Base-by-base conservation (phyloP, 208 protist species). In the Trypanosoma congolense region DNA sequence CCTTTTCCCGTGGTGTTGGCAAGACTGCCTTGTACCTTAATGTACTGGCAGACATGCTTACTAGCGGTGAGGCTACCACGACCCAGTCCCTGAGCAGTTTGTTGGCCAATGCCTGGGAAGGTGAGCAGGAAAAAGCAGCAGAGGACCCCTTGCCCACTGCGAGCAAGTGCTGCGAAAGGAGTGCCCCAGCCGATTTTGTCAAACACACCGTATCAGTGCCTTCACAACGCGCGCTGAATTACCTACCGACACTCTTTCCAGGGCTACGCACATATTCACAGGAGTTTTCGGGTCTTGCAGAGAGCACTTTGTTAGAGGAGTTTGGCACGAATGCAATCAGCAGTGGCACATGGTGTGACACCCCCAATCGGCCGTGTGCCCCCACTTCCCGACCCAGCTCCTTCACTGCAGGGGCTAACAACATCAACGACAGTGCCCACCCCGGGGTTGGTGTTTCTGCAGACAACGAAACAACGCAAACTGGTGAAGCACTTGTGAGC, bases 161-260 rank as follows among this genome's bases (percentile, higher is more conserved):
- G 18, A 30, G 21, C 24, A 16, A 25, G n/a, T 31, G 28, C 21
- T 25, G 30, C 1, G 21, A 3, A 14, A 19, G n/a, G 19, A 4
- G 28, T 2, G 40, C 48, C 9, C 16, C 8, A 14, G 22, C 30
- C 0, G 46, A 69, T 14, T 24, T 40, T 3, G 3, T 30, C 26
- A 46, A 48, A 14, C 53, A 42, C 2, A 14, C 31, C 38, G 47
- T 42, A 38, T 30, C 22, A 4, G 18, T 61, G 19, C 54, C 62
- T 43, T 61, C 62, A 18, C 33, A 40, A 6, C 8, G 28, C n/a
- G 62, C 62, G 28, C 21, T 69, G 2, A 47, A 26, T 48, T 51
- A 61, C 12, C n/a, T 69, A 2, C 22, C 8, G 21, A 57, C 21
- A 21, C 22, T 69, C 25, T 62, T 69, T 50, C 62, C 62, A 21